Conservation (phyloP, 2,329 filamentous ascomycete species). For the Aureobasidium vineae region DNA sequence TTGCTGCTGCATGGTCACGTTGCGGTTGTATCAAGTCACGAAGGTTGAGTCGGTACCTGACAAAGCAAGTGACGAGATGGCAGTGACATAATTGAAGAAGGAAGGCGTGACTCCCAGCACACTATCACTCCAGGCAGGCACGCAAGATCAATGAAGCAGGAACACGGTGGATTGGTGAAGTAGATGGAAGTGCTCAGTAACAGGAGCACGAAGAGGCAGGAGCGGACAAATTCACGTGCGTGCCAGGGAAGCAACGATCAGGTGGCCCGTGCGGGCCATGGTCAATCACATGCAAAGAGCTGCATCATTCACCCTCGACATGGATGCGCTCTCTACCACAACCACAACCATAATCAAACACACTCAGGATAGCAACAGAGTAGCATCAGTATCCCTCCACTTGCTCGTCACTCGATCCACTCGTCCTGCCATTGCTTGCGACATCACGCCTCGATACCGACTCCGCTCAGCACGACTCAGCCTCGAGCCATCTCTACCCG, state of each 20-base stretch:
- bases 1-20: background rate
- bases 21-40: background rate
- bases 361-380: constrained; percentile 5
- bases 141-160: background rate
- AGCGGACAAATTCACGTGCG: no score
- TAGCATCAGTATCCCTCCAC: background rate
- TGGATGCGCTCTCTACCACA: no score
- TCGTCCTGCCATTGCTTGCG: background rate
- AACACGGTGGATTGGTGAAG: background rate
- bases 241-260: no score
- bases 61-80: background rate
- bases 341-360: background rate
- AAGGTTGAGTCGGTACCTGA: background rate
- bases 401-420: background rate
- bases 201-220: no score
- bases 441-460: background rate
- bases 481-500: background rate
- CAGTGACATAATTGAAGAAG: background rate
- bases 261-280: background rate
- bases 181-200: background rate
- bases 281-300: constrained; percentile 4
- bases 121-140: background rate
- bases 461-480: background rate
- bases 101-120: background rate
- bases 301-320: background rate